Evolutionary conservation across 345 rosid species (phyloP), one percentile per base, ranked within the genome.

Genomic region (Sapria himalayana): DNA sequence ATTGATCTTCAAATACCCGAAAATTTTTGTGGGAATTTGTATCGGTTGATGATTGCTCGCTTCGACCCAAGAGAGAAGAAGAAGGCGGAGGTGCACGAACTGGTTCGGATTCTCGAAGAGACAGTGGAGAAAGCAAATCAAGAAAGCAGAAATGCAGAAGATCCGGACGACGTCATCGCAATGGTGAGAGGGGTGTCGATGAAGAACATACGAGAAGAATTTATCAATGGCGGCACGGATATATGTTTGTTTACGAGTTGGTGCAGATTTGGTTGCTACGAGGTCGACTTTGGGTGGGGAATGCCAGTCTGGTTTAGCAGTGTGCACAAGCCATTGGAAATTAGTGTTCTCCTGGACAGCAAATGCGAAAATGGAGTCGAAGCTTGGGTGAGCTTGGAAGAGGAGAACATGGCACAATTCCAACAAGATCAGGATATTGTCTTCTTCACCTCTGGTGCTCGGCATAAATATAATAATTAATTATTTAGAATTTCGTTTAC

Each of bases 241-340:
- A 13, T 50, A 4, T 41, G 39, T 17, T 20, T 40, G 15, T 14
- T 40, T 22, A 10, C 39, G n/a, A 40, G 46, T 41, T 40, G 31
- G 46, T 40, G 46, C 10, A 41, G 17, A 25, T 32, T 50, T 33
- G 22, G 48, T 0, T 41, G 15, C 7, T 41, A 50, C 6, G 33
- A 40, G 22, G 18, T n/a, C 14, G 55, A 50, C 24, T 50, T 50
- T 33, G 48, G 55, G 0, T 50, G 46, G 46, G 55, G 55, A 23
- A 41, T 16, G 15, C 55, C 55, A 10, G n/a, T 3, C 5, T 22
- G 48, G 55, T 24, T 50, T 15, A 33, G 55, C 5, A 13, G 18
- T 23, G 39, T 33, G 33, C 52, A 48, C 10, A 48, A 17, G 19
- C 52, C 52, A 25, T 0, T 48, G 27, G 36, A 37, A 17, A 22